A percentile compares a stretch with the other conserved stretches of the same genome.
phyloP scores from a whole-genome alignment of 1,139 yeast genomes.

The Debaryomyces subglobosus region DNA sequence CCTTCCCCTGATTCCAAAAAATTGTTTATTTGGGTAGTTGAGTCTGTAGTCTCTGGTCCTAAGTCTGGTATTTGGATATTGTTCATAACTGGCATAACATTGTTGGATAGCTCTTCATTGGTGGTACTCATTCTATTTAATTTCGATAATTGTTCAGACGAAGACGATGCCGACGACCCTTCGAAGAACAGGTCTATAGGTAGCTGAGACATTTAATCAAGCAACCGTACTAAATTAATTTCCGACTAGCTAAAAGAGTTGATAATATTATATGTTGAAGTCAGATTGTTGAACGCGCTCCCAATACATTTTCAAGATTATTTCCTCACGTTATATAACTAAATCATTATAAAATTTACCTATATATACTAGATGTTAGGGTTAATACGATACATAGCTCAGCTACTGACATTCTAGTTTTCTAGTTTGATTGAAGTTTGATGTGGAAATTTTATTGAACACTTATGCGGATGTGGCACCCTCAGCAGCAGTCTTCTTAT shows the following conservation, averaged over 20 bases:
- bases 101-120: not conserved
- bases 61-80: constrained; percentile 4
- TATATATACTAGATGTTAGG: not conserved
- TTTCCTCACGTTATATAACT: not conserved
- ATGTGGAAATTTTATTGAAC: not conserved
- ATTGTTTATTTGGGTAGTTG: not conserved
- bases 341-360: not conserved
- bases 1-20: not conserved
- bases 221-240: not conserved
- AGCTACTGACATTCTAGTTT: not conserved
- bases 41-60: constrained; percentile 1
- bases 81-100: not conserved
- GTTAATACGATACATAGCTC: not conserved
- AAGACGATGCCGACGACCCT: constrained; percentile 3
- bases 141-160: not conserved
- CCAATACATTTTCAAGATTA: constrained; percentile 1
- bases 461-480: constrained; percentile 2
- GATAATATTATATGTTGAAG: not conserved
- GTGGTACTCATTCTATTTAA: not conserved
- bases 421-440: not conserved
- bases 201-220: constrained; percentile 4
- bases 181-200: constrained; percentile 9
- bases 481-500: constrained; percentile 22
- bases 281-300: constrained; percentile 7
- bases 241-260: not conserved